Base-by-base conservation (phyloP, 2,329 filamentous ascomycete genomes). In the Aureobasidium uvarum region DNA sequence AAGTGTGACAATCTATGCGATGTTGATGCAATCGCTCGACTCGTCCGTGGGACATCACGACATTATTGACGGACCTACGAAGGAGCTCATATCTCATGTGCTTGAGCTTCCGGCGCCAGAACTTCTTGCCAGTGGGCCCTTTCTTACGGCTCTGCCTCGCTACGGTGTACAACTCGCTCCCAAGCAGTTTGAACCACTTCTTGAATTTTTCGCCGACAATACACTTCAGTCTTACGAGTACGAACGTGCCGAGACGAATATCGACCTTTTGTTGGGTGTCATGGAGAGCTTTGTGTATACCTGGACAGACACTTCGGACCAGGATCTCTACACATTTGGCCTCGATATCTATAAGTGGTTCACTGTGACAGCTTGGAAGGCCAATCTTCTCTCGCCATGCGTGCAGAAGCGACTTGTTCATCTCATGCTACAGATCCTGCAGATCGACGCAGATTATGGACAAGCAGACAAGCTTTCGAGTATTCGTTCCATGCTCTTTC, bases 271-370 rank as follows among this genome's bases (percentile, higher is more conserved):
- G 68, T 81, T 96, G 28, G 85, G 89, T 54, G 78, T 90, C 64
- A 83, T 96, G 74, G 79, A 84, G 60, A 85, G 84, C 41, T 82
- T 91, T 60, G 83, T 86, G 45, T 75, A 78, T 14, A 78, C 85
- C 45, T 95, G 91, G 91, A 79, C 79, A 18, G 81, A 85, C 25
- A 81, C 75, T 1, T 74, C 84, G 46, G 79, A 81, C 25, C 82
- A 84, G 39, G 80, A 86, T 0, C 79, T 96, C 2, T 83, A 83
- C n/a, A 83, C 85, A 3, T 81, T 84, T 46, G 90, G 89, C 3
- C 84, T 86, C 23, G 89, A 96, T 67, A 79, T 97, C 23, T 98
- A 98, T 75, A 79, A 84, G 51, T 91, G 92, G 79, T 89, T 95
- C 69, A 83, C 92, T 54, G 85, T 85, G 63, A 82, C 82, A 20